Evolutionary conservation across 176 grass and related monocot species (phyloP), one percentile per base, ranked within the genome.

Genomic region (Tillandsia fasciculata): DNA sequence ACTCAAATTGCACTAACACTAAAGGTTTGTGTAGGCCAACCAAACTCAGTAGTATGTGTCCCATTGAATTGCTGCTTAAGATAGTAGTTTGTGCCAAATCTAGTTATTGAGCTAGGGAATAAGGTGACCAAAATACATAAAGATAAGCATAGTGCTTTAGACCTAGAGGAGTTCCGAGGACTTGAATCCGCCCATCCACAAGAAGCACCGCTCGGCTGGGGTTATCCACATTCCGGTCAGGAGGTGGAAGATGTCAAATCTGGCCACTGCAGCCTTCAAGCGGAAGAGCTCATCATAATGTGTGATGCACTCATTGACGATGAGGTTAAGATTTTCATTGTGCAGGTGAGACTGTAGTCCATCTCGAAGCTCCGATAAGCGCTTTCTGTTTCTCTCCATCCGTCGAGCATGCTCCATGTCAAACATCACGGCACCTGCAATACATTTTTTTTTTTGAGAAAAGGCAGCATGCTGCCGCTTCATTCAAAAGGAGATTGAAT

Each of bases 121-220:
- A 42, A 42, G 4, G 33, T 33, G 29, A 33, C 29, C 29, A 33
- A 33, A 33, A 33, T 5, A 5, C 29, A 6, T 33, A 5, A 33
- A 5, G 3, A 33, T 33, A 33, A 33, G 29, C 29, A 33, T 6
- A 33, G 33, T 42, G 33, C 33, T 42, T 42, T 42, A 51, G 51
- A 94, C 95, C 95, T 99, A 90, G 80, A 93, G 82, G 22, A 99
- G 82, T 63, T 99, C 87, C 2, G 95, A 99, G 1, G 95, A 90
- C 28, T 85, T 80, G 77, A 99, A 99, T 42, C 95, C 95, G 12
- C 95, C 95, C 80, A 99, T 99, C 95, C 95, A 99, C 80, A 94
- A 80, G 78, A 94, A 99, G 76, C 95, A 99, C 18, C 87, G 90
- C 67, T 99, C 95, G 10, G 95, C 90, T 0, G 87, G 87, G 12